A percentile compares a stretch with the other conserved stretches of the same genome.
These are phyloP conservation scores for Ganoderma sinense DNA, from an alignment of 1,284 basidiomycete species.

Conservation along the genomic window DNA sequence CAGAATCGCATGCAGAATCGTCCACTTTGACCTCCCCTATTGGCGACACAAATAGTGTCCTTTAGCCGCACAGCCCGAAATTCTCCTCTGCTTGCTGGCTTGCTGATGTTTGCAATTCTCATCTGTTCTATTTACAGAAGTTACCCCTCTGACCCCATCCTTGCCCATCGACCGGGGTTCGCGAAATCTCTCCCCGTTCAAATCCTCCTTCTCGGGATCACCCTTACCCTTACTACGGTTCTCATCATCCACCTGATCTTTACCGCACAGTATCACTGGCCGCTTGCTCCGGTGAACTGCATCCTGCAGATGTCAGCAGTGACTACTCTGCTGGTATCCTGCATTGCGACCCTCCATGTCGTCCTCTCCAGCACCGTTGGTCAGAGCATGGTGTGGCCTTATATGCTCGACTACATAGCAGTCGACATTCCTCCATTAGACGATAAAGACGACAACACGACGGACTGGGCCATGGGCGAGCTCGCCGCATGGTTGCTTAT, in stretches of 20 bases:
- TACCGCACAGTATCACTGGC: conserved; percentile 96
- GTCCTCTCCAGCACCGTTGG: conserved; percentile 67
- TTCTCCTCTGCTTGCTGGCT: background rate
- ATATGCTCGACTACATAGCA: conserved; percentile 92
- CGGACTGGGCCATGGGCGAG: conserved; percentile 72
- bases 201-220: conserved; percentile 87
- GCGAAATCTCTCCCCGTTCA: conserved; percentile 92
- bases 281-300: conserved; percentile 92
- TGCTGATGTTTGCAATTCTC: background rate
- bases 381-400: conserved; percentile 87
- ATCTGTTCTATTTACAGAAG: conserved; percentile 25
- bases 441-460: conserved; percentile 35
- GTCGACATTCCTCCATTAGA: conserved; percentile 79
- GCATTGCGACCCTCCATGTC: conserved; percentile 81
- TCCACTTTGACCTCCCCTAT: too few relatives aligned
- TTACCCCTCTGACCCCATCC: conserved; percentile 70
- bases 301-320: conserved; percentile 88
- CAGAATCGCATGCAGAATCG: too few relatives aligned
- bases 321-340: conserved; percentile 78
- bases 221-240: conserved; percentile 87
- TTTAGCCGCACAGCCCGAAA: too few relatives aligned
- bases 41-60: too few relatives aligned
- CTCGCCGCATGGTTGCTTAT: conserved; percentile 88
- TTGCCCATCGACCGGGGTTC: conserved; percentile 78
- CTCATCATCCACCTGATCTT: conserved; percentile 93